Evolutionary conservation across 805 yeast species (phyloP).

Genomic region (Candida lessepsii): DNA sequence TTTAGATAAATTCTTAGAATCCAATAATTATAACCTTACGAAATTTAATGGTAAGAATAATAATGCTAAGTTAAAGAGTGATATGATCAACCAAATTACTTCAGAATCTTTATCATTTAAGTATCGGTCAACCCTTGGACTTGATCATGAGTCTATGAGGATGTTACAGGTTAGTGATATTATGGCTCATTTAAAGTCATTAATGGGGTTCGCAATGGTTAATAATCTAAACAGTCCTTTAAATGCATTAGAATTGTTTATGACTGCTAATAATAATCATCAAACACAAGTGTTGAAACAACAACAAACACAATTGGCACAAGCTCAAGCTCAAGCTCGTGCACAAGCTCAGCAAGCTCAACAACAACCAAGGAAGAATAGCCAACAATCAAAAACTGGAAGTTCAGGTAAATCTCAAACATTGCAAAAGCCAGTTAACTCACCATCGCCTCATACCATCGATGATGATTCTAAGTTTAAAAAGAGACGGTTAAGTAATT

Average conservation of each 20-base stretch:
- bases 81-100: constrained; percentile 20
- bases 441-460: constrained; percentile 15
- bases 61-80: constrained; percentile 9
- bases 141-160: constrained; percentile 65
- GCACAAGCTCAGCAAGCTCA: constrained; percentile 7
- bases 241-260: constrained; percentile 48
- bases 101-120: constrained; percentile 43
- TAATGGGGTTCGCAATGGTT: constrained; percentile 57
- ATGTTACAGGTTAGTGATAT: constrained; percentile 74
- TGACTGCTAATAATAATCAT: constrained; percentile 25
- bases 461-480: constrained; percentile 14
- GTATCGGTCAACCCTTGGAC: constrained; percentile 55
- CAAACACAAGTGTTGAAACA: constrained; percentile 18
- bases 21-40: constrained; percentile 5
- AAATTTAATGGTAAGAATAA: constrained; percentile 10
- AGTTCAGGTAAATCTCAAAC: not conserved
- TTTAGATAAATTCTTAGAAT: constrained; percentile 8
- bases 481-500: constrained; percentile 13
- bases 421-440: constrained; percentile 5
- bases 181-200: constrained; percentile 66
- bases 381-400: no score
- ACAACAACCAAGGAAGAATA: no score
- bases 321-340: constrained; percentile 11
- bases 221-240: constrained; percentile 52
- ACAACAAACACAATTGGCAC: constrained; percentile 10